Conservation (phyloP, 2,329 filamentous ascomycete species). For the Phyllosticta citrichinensis region DNA sequence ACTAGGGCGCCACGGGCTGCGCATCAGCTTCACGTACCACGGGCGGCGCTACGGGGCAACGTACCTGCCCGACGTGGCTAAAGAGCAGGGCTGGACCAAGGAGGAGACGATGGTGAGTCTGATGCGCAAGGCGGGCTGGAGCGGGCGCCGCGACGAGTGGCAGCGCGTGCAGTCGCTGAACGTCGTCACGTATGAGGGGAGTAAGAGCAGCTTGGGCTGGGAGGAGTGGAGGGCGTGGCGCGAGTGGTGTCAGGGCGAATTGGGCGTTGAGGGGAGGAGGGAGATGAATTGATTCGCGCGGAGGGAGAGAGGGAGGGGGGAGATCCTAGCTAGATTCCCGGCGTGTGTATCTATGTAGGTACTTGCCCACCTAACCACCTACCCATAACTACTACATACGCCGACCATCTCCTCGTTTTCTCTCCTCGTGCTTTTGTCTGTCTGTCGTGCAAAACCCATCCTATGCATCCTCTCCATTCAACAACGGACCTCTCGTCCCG, state of each 20-base stretch:
- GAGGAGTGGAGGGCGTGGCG: conserved; percentile 70
- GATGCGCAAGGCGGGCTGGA: conserved; percentile 93
- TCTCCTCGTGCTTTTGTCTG: no score
- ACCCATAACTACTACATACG: no score
- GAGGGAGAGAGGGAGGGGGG: no score
- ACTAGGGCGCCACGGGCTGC: conserved; percentile 74
- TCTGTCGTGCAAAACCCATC: no score
- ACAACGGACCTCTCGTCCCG: no score
- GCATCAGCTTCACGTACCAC: conserved; percentile 71
- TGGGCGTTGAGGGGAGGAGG: neutral
- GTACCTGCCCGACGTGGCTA: conserved; percentile 83
- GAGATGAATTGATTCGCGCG: neutral
- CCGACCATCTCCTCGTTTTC: no score
- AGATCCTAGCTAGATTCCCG: no score
- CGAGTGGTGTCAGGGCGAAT: conserved; percentile 52
- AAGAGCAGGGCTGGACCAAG: conserved; percentile 90
- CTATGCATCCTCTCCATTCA: no score
- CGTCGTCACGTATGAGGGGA: conserved; percentile 78
- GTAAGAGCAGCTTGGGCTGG: conserved; percentile 62
- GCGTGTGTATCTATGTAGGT: no score
- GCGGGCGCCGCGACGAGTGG: conserved; percentile 58
- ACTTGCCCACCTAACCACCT: no score
- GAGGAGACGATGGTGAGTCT: conserved; percentile 83
- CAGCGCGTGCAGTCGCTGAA: conserved; percentile 60
- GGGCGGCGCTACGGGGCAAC: conserved; percentile 70